A percentile compares a stretch with the other conserved stretches of the same genome.
Conservation (phyloP, 164 flowering plant genomes). For the Houttuynia cordata region DNA sequence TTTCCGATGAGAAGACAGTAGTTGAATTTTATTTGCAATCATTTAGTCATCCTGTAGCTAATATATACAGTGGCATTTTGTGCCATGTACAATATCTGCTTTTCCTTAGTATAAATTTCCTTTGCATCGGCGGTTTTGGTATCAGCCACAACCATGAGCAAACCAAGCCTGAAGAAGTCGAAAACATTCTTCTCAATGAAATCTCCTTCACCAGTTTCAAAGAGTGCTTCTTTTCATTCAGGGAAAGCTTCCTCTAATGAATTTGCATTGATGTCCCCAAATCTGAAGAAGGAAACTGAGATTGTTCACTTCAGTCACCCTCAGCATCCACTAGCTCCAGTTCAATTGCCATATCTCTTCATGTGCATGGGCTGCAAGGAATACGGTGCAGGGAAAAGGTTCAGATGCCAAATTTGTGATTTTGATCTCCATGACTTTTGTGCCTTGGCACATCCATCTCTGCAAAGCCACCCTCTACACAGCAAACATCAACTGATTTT, state of each 20-base stretch:
- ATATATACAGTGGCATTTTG: too few species aligned
- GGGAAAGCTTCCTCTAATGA: neutral
- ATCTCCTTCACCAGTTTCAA: conserved; percentile 3
- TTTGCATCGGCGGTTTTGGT: neutral
- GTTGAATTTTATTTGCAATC: too few species aligned
- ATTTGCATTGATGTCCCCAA: neutral
- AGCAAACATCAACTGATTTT: conserved; percentile 49
- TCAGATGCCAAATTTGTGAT: conserved; percentile 48
- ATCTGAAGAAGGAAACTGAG: conserved; percentile 17
- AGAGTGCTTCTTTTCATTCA: too few species aligned
- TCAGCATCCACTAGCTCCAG: conserved; percentile 34
- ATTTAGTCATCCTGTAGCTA: too few species aligned
- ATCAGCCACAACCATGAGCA: conserved; percentile 1
- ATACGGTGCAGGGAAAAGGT: conserved; percentile 56
- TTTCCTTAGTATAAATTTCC: conserved; percentile 2
- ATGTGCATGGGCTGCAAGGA: conserved; percentile 76
- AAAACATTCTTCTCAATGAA: conserved; percentile 1
- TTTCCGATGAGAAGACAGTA: too few species aligned
- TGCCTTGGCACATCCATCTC: conserved; percentile 46
- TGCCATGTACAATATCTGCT: too few species aligned
- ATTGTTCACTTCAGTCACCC: conserved; percentile 44
- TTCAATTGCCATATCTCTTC: conserved; percentile 33
- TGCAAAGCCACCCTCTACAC: conserved; percentile 54
- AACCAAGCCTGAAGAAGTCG: conserved; percentile 1
- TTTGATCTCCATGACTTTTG: conserved; percentile 70